Base-by-base conservation (phyloP, 2,329 filamentous ascomycete species). In the Alternaria sp. region DNA sequence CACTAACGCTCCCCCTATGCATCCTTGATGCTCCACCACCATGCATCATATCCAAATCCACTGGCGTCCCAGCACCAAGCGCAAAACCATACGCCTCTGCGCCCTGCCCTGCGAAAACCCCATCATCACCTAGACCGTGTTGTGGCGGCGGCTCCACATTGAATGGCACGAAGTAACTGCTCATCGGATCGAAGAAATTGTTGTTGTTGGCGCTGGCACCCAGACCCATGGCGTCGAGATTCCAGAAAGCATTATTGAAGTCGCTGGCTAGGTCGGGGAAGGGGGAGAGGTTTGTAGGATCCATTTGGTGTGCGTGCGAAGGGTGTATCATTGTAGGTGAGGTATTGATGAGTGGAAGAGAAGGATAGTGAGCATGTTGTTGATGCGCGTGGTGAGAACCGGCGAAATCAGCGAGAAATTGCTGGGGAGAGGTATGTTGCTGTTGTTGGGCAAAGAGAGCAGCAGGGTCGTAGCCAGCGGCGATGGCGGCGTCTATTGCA, bases 121-220 rank as follows among this genome's bases (percentile, higher is more conserved):
- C 76, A 45, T 82, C 81, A 6, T 81, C 79, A 2, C 75, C 79
- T 20, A 76, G 55, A n/a, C 18, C 45, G 3, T 60, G 52, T 20
- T 60, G 57, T 9, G 67, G 67, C 0, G 91, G 89, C 20, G 93
- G 92, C 60, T 95, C 92, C 79, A 97, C 88, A 74, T 97, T 96
- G 79, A 97, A 97, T 1, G 94, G 93, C 83, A 97, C 89, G 78
- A 96, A 97, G 92, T 94, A 98, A 5, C 91, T 92, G 54, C 89
- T 90, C 46, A 79, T 81, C 1, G 81, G 80, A 59, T 83, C 81
- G 61, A 73, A 71, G 63, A 78, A 76, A 7, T 74, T 70, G 22
- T 66, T 68, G 1, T 51, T 59, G 30, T 45, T 55, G 6, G 70
- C 68, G 43, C 65, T 67, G 20, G 51, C 49, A 0, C 63, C 65